Evolutionary conservation across 2,329 filamentous ascomycete genomes (phyloP).

Genomic region (Dothistroma pini): DNA sequence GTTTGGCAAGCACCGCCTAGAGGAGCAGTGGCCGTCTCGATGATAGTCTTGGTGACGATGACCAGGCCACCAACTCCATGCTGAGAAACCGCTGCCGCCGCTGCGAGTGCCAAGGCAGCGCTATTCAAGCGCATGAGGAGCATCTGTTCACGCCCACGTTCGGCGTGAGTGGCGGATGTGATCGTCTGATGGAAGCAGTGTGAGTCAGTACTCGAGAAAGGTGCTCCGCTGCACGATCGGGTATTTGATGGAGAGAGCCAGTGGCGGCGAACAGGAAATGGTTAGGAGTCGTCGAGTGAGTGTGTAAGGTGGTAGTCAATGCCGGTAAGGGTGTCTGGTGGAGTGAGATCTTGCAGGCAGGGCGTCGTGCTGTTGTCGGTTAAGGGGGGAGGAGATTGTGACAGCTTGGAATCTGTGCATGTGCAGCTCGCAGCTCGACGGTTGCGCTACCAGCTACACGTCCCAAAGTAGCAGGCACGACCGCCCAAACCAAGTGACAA

Average conservation of each 20-base stretch:
- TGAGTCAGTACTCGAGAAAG: background rate
- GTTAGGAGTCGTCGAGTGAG: background rate
- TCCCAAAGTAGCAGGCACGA: background rate
- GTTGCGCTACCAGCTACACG: background rate
- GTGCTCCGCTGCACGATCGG: background rate
- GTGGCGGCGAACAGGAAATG: background rate
- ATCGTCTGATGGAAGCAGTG: background rate
- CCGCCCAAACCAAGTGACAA: background rate
- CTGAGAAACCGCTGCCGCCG: background rate
- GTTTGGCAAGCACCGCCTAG: background rate
- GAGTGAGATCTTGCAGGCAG: background rate
- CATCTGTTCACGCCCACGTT: background rate
- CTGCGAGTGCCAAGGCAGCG: background rate
- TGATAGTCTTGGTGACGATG: background rate
- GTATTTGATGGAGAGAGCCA: background rate
- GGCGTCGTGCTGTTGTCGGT: background rate
- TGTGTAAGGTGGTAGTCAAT: background rate
- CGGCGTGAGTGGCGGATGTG: background rate
- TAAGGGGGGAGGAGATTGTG: background rate
- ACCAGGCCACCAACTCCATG: background rate
- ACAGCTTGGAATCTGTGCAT: background rate
- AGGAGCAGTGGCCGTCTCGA: background rate
- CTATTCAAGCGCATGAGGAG: background rate
- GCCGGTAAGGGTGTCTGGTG: background rate
- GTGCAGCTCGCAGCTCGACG: background rate